Evolutionary conservation across 2,329 filamentous ascomycete genomes (phyloP).

Genomic region (Neofusicoccum kwambonambiense): DNA sequence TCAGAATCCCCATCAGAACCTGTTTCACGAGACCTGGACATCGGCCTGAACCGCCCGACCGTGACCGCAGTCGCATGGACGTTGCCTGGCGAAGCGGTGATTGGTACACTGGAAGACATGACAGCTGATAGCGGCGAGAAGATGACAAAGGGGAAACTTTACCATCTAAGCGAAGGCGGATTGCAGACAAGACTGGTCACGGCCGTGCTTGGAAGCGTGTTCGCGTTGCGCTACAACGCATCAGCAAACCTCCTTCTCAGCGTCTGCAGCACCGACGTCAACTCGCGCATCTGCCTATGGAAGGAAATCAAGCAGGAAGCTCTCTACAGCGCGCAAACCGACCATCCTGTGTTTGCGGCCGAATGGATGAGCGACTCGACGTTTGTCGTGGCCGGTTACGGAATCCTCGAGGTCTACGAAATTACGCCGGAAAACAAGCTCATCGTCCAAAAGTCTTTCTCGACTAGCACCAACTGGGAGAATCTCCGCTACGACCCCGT

Average conservation of each 20-base stretch:
- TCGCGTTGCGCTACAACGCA: conserved; percentile 37
- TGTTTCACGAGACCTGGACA: conserved; percentile 22
- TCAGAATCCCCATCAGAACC: conserved; percentile 8
- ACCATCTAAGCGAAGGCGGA: conserved; percentile 31
- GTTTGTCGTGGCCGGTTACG: conserved; percentile 46
- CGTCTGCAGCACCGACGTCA: conserved; percentile 40
- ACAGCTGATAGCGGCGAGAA: conserved; percentile 37
- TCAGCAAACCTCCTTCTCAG: conserved; percentile 34
- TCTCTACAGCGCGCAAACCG: conserved; percentile 42
- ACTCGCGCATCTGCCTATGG: conserved; percentile 40
- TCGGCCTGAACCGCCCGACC: conserved; percentile 28
- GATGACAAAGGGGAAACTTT: conserved; percentile 38
- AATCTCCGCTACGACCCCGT: conserved; percentile 40
- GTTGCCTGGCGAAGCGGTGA: conserved; percentile 31
- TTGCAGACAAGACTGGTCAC: conserved; percentile 33
- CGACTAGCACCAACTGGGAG: conserved; percentile 36
- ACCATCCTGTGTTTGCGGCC: conserved; percentile 43
- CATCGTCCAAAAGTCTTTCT: conserved; percentile 30
- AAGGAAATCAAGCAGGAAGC: conserved; percentile 34
- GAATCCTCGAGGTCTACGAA: conserved; percentile 39
- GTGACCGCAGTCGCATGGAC: conserved; percentile 40
- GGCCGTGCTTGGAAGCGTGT: conserved; percentile 38
- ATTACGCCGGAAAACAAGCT: conserved; percentile 25
- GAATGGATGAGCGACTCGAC: conserved; percentile 44
- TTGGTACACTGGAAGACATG: conserved; percentile 36